Conservation (phyloP, 306 rosid genomes). For the Carpinus viminea region DNA sequence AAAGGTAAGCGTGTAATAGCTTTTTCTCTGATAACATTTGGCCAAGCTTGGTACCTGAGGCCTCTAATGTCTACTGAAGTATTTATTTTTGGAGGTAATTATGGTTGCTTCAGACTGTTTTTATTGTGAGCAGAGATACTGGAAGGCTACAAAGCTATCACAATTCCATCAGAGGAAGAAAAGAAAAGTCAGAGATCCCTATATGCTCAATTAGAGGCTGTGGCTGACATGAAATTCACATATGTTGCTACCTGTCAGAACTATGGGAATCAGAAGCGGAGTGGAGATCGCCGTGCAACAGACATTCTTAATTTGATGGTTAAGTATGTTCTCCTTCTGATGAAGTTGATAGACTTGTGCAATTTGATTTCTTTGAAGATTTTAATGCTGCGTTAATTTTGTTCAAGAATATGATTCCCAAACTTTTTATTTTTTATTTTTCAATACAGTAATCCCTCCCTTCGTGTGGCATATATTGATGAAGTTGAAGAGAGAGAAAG, state of each 20-base stretch:
- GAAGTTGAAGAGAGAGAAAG: slow-evolving; percentile 94
- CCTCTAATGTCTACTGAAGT: slow-evolving; percentile 4
- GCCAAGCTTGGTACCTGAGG: slow-evolving; percentile 11
- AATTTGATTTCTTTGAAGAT: slow-evolving; percentile 28
- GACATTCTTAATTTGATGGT: slow-evolving; percentile 97
- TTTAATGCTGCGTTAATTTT: slow-evolving; percentile 26
- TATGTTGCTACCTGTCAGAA: slow-evolving; percentile 94
- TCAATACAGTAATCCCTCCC: slow-evolving; percentile 74
- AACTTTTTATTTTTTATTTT: slow-evolving; percentile 18
- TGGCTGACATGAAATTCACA: slow-evolving; percentile 96
- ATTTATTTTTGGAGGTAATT: slow-evolving; percentile 29
- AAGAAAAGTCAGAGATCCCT: slow-evolving; percentile 86
- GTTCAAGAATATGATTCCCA: slow-evolving; percentile 27
- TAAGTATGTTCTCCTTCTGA: slow-evolving; percentile 68
- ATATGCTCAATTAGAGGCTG: slow-evolving; percentile 85
- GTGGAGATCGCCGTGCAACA: slow-evolving; percentile 96
- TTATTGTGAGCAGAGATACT: slow-evolving; percentile 71
- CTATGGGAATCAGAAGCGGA: slow-evolving; percentile 93
- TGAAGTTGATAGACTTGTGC: slow-evolving; percentile 22
- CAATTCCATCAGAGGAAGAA: slow-evolving; percentile 84
- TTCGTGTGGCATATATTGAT: slow-evolving; percentile 97
- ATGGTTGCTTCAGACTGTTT: slow-evolving; percentile 17
- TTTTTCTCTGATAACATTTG: slow-evolving; percentile 13
- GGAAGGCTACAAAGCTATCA: slow-evolving; percentile 85
- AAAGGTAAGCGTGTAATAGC: slow-evolving; percentile 50